A percentile compares a stretch with the other conserved stretches of the same genome.
These are phyloP conservation scores for Leucocoprinus birnbaumii DNA, from an alignment of 768 basidiomycete genomes.

Conservation along the genomic window DNA sequence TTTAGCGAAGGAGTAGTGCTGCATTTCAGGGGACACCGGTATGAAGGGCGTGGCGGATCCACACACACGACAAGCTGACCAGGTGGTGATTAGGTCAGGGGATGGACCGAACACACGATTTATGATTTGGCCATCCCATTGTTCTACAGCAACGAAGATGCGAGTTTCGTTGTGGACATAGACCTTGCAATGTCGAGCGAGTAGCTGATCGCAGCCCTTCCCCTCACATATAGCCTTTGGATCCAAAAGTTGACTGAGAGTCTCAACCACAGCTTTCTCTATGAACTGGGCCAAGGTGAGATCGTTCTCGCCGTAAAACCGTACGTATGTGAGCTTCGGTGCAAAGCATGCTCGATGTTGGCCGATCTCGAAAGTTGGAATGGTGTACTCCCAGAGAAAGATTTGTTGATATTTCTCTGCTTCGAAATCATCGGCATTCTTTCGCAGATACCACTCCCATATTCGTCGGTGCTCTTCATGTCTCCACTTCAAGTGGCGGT, in stretches of 20 bases:
- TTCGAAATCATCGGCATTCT: conserved; percentile 82
- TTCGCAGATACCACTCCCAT: conserved; percentile 94
- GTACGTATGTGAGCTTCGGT: conserved; percentile 68
- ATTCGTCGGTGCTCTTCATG: conserved; percentile 86
- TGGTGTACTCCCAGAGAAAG: conserved; percentile 71
- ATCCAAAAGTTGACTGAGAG: conserved; percentile 65
- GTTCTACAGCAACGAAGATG: conserved; percentile 83
- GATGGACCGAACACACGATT: conserved; percentile 52
- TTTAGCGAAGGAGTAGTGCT: conserved; percentile 91
- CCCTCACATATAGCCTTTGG: conserved; percentile 77
- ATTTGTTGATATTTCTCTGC: conserved; percentile 94
- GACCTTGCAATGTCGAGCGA: conserved; percentile 84
- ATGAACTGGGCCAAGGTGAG: conserved; percentile 92
- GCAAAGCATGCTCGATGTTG: conserved; percentile 74
- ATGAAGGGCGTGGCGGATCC: conserved; percentile 84
- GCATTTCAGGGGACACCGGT: conserved; percentile 88
- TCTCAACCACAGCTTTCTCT: conserved; percentile 71
- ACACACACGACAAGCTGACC: conserved; percentile 83
- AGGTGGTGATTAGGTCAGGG: conserved; percentile 83
- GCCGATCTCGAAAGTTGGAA: conserved; percentile 70
- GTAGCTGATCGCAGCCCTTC: conserved; percentile 80
- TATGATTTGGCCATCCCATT: conserved; percentile 79
- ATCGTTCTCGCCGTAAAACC: conserved; percentile 92
- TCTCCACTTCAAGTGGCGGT: conserved; percentile 69
- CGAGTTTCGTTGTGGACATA: conserved; percentile 87